A percentile compares a stretch with the other conserved stretches of the same genome.
These are phyloP conservation scores for Megacollybia marginata DNA, from an alignment of 768 basidiomycete genomes.

Conservation along the genomic window DNA sequence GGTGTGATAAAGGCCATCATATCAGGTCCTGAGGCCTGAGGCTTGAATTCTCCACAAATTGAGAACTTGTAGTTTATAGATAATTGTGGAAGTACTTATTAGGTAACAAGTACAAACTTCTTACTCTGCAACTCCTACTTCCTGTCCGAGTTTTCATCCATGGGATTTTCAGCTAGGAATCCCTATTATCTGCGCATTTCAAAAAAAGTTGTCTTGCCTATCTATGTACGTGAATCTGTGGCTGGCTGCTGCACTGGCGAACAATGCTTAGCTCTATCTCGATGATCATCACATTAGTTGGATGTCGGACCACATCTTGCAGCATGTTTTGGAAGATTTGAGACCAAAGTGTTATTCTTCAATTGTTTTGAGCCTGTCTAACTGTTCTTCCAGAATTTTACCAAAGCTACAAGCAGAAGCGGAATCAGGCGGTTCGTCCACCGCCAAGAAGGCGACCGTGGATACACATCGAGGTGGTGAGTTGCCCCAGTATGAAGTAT, in stretches of 20 bases:
- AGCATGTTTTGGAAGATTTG: constrained; percentile 74
- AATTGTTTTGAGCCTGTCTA: background rate
- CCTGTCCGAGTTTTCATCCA: background rate
- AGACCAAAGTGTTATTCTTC: constrained; percentile 46
- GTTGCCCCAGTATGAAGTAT: constrained; percentile 8
- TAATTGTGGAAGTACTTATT: no score
- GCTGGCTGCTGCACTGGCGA: background rate
- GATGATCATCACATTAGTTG: constrained; percentile 84
- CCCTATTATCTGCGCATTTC: constrained; percentile 80
- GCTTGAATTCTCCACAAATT: no score
- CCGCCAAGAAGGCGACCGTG: constrained; percentile 59
- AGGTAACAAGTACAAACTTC: no score
- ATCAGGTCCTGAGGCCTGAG: constrained; percentile 53
- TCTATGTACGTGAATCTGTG: constrained; percentile 48
- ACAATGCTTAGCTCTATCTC: constrained; percentile 57
- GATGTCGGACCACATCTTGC: constrained; percentile 82
- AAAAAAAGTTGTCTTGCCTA: constrained; percentile 61
- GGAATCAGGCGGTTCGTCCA: constrained; percentile 30
- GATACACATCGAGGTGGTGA: constrained; percentile 83
- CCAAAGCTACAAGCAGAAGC: constrained; percentile 61
- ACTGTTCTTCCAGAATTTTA: constrained; percentile 38
- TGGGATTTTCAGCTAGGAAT: constrained; percentile 60
- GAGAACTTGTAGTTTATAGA: no score
- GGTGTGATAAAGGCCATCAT: constrained; percentile 87
- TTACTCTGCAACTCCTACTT: no score